These are phyloP conservation scores for Colletotrichum cereale DNA, from an alignment of 2,329 filamentous ascomycete species.

Conservation along the genomic window DNA sequence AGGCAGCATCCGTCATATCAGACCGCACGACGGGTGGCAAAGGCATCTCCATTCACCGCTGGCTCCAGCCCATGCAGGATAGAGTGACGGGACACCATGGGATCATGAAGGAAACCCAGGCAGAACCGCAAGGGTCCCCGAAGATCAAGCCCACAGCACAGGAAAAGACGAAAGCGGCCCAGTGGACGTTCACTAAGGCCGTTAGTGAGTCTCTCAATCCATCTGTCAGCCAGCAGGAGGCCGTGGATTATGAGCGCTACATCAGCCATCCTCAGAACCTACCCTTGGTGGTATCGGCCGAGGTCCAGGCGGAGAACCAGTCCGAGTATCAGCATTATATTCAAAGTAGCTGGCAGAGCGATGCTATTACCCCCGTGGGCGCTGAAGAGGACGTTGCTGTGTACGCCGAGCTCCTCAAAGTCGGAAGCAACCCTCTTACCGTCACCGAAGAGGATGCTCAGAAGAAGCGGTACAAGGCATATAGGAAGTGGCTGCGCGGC, in stretches of 20 bases:
- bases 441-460: constrained; percentile 87
- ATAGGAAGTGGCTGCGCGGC: constrained; percentile 92
- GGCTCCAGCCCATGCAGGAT: constrained; percentile 64
- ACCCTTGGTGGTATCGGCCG: constrained; percentile 81
- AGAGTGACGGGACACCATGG: constrained; percentile 52
- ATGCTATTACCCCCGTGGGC: constrained; percentile 60
- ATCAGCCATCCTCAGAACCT: constrained; percentile 90
- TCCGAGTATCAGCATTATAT: constrained; percentile 86
- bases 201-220: constrained; percentile 89
- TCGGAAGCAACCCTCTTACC: constrained; percentile 86
- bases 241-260: constrained; percentile 89
- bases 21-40: constrained; percentile 35
- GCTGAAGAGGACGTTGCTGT: constrained; percentile 76
- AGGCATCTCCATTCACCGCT: constrained; percentile 70
- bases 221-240: constrained; percentile 80
- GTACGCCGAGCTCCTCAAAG: constrained; percentile 81
- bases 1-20: constrained; percentile 23
- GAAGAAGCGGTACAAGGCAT: constrained; percentile 98
- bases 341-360: constrained; percentile 74
- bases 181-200: constrained; percentile 90
- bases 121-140: constrained; percentile 42
- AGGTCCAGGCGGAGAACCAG: constrained; percentile 71
- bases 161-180: constrained; percentile 85
- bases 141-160: constrained; percentile 69
- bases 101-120: constrained; percentile 68